Conservation (phyloP, 495 filamentous ascomycete genomes). For the Penicillium robsamsonii region DNA sequence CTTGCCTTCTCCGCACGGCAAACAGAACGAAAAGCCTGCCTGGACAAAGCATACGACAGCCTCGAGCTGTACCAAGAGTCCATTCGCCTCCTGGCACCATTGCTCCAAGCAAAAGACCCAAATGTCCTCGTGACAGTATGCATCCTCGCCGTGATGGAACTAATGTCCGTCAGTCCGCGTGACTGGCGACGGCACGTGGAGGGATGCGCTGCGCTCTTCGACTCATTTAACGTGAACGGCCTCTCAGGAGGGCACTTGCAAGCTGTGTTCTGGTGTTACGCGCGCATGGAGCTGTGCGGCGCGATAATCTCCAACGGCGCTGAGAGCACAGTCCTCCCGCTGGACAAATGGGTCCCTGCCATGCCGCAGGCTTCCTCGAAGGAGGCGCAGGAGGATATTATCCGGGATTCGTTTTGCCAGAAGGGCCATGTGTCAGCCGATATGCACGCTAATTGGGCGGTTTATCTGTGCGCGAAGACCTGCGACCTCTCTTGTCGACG, state of each 20-base stretch:
- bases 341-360: slow-evolving; percentile 33
- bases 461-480: slow-evolving; percentile 38
- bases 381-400: slow-evolving; percentile 20
- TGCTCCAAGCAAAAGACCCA: slow-evolving; percentile 32
- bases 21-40: slow-evolving; percentile 33
- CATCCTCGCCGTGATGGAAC: slow-evolving; percentile 37
- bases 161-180: slow-evolving; percentile 40
- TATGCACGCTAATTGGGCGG: slow-evolving; percentile 42
- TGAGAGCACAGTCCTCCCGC: slow-evolving; percentile 33
- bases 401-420: slow-evolving; percentile 25
- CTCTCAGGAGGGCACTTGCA: slow-evolving; percentile 36
- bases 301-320: slow-evolving; percentile 40
- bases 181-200: slow-evolving; percentile 45
- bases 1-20: slow-evolving; percentile 38
- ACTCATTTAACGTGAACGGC: slow-evolving; percentile 35
- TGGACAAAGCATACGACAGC: slow-evolving; percentile 34
- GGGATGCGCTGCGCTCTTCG: slow-evolving; percentile 41
- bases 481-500: slow-evolving; percentile 34
- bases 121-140: slow-evolving; percentile 33
- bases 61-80: slow-evolving; percentile 40
- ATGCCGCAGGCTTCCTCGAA: slow-evolving; percentile 18
- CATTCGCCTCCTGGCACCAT: slow-evolving; percentile 31
- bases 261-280: slow-evolving; percentile 46
- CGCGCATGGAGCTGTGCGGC: slow-evolving; percentile 44
- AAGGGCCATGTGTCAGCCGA: slow-evolving; percentile 24